Conservation (phyloP, 148 eudicot genomes). For the Vaccinium darrowii region DNA sequence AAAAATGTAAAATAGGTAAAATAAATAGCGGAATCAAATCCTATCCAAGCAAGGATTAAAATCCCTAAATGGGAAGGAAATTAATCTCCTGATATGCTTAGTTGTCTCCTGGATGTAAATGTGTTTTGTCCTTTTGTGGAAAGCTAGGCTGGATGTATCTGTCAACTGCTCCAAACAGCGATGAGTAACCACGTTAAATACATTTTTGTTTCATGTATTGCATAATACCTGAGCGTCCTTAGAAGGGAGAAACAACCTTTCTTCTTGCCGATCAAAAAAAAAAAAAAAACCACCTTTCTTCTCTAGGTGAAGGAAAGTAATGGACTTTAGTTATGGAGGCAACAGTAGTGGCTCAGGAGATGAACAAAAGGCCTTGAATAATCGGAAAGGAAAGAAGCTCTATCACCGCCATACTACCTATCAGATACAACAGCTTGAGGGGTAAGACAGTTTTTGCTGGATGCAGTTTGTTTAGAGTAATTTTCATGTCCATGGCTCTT, state of each 20-base stretch:
- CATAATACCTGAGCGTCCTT: background rate
- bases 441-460: constrained; percentile 22
- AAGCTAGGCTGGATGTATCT: background rate
- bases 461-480: background rate
- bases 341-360: constrained; percentile 24
- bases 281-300: background rate
- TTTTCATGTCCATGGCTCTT: background rate
- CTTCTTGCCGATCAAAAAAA: background rate
- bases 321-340: constrained; percentile 20
- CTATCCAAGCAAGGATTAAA: background rate
- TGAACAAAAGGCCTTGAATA: constrained; percentile 18
- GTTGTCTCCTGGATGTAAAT: background rate
- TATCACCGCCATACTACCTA: constrained; percentile 35
- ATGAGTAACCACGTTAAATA: constrained; percentile 1
- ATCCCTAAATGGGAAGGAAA: background rate
- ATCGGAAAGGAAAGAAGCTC: constrained; percentile 13
- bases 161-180: background rate
- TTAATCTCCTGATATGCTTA: background rate
- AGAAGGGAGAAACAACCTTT: background rate
- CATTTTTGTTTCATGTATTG: background rate
- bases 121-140: constrained; percentile 4
- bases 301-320: constrained; percentile 1
- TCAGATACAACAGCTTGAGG: constrained; percentile 37
- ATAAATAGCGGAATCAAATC: background rate
- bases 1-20: background rate